phyloP scores from a whole-genome alignment of 768 basidiomycete genomes.

The Leccinum disarticulatum region DNA sequence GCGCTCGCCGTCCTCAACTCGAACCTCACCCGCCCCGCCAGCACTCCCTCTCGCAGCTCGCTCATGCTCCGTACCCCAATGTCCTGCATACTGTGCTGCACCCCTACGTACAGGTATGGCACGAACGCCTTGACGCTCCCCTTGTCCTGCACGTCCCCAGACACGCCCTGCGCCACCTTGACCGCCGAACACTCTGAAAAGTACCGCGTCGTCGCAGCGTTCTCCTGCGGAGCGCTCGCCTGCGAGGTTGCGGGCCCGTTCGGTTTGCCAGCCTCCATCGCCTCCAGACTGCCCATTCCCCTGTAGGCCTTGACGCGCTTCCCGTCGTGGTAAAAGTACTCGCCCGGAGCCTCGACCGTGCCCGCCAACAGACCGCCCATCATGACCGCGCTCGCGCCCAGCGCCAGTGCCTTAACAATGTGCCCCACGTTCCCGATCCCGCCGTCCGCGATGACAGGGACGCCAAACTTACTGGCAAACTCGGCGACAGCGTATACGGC shows the following conservation, averaged over 20 bases:
- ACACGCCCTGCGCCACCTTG: constrained; percentile 96
- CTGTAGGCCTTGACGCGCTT: constrained; percentile 99
- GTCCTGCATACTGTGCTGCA: constrained; percentile 96
- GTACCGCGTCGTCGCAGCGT: constrained; percentile 91
- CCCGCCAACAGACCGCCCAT: constrained; percentile 97
- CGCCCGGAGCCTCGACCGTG: constrained; percentile 95
- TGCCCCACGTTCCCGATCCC: constrained; percentile 96
- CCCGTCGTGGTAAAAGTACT: constrained; percentile 99
- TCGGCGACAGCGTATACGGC: constrained; percentile 98
- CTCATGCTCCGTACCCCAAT: constrained; percentile 72
- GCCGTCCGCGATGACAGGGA: constrained; percentile 96
- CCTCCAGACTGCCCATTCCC: constrained; percentile 96
- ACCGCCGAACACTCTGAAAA: constrained; percentile 62
- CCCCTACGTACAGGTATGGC: constrained; percentile 76
- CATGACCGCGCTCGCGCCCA: constrained; percentile 97
- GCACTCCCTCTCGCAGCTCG: constrained; percentile 67
- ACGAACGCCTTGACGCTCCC: constrained; percentile 92
- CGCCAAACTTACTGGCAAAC: constrained; percentile 89
- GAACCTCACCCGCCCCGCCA: constrained; percentile 71
- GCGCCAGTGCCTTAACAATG: constrained; percentile 92
- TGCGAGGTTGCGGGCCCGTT: constrained; percentile 35
- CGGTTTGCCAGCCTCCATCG: constrained; percentile 80
- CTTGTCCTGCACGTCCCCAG: constrained; percentile 96
- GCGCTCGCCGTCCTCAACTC: constrained; percentile 94
- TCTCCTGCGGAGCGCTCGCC: constrained; percentile 60